These are phyloP conservation scores for Pseudocercospora pini-densiflorae DNA, from an alignment of 2,329 filamentous ascomycete genomes.

Conservation along the genomic window DNA sequence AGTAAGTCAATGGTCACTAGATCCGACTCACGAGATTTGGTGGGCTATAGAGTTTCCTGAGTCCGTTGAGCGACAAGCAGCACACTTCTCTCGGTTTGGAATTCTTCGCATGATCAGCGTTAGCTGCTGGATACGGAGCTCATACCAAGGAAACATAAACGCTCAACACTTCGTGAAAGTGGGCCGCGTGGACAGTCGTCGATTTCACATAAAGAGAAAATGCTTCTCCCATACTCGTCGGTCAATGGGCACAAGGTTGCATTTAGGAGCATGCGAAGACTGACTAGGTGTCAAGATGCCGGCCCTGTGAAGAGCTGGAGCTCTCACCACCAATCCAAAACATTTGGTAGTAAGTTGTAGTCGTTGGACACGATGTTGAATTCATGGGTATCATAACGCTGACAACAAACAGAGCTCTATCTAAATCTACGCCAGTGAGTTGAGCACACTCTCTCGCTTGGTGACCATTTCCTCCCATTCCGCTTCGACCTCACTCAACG, in stretches of 20 bases:
- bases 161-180: no score
- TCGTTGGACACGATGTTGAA: constrained; percentile 23
- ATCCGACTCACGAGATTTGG: neutral
- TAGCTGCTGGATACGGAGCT: no score
- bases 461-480: constrained; percentile 86
- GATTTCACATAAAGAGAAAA: no score
- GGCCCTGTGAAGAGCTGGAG: neutral
- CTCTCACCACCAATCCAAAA: neutral
- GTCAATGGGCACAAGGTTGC: no score
- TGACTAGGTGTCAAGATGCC: neutral
- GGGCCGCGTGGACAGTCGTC: no score
- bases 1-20: neutral
- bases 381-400: constrained; percentile 17
- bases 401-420: constrained; percentile 3
- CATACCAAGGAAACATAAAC: no score
- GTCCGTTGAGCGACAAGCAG: no score
- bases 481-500: constrained; percentile 75
- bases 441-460: constrained; percentile 44
- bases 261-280: neutral
- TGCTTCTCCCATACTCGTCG: no score
- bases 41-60: neutral
- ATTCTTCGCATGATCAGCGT: no score
- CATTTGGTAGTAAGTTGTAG: neutral
- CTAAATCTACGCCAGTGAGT: constrained; percentile 20
- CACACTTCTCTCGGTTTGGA: no score